A percentile compares a stretch with the other conserved stretches of the same genome.
Conservation (phyloP, 1,284 basidiomycete species). For the Trametes sp. region DNA sequence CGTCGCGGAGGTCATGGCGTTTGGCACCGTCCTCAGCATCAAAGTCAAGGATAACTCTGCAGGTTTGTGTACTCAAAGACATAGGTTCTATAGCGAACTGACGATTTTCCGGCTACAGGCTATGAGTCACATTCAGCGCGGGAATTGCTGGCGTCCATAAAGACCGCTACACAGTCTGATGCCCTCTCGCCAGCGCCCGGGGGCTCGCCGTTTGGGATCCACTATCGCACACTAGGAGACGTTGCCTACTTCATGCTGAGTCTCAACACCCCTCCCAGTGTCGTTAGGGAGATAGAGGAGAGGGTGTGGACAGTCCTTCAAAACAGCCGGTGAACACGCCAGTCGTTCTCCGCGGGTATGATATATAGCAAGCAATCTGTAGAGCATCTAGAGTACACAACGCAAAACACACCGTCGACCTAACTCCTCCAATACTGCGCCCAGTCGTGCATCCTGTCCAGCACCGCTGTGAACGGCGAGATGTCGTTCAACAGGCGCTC, state of each 20-base stretch:
- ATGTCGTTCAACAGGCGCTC: constrained; percentile 95
- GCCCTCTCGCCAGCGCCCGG: constrained; percentile 56
- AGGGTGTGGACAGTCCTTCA: constrained; percentile 54
- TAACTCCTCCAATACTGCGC: constrained; percentile 86
- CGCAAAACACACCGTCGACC: background rate
- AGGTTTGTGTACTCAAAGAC: constrained; percentile 50
- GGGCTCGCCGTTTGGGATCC: constrained; percentile 74
- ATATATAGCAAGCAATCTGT: background rate
- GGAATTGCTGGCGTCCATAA: constrained; percentile 60
- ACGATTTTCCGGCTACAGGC: constrained; percentile 49
- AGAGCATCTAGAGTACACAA: constrained; percentile 2
- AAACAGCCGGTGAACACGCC: background rate
- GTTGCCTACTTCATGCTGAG: constrained; percentile 96
- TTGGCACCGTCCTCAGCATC: constrained; percentile 90
- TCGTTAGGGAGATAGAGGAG: constrained; percentile 67
- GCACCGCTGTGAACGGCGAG: constrained; percentile 91
- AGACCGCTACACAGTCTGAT: constrained; percentile 34
- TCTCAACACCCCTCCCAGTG: constrained; percentile 70
- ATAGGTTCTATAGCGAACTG: background rate
- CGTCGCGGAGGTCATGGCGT: constrained; percentile 84
- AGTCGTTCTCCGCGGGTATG: constrained; percentile 1
- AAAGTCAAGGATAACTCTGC: constrained; percentile 70
- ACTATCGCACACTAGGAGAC: constrained; percentile 91
- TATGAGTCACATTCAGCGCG: constrained; percentile 83
- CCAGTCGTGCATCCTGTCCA: constrained; percentile 91